Evolutionary conservation across 331 rosid genomes (phyloP), one percentile per base, ranked within the genome.

Genomic region (Rosa hybrid): DNA sequence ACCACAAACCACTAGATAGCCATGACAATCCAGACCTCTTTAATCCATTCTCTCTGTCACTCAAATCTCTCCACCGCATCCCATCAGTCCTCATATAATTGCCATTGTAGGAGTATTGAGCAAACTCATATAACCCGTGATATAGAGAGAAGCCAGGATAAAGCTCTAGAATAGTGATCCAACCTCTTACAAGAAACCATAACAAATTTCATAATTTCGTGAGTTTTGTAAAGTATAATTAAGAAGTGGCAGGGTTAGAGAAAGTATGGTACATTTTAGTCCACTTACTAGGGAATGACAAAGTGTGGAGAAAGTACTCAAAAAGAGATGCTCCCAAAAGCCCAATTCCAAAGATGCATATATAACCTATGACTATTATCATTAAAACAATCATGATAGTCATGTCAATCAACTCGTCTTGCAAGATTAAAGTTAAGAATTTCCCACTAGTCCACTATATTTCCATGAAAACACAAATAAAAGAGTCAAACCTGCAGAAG

Each of bases 131-230:
- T 46, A 95, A 74, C 65, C 98, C 99, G 10, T 98, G 94, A 80
- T 83, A 90, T 62, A 95, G 82, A 74, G 95, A 74, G 86, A 95
- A 93, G 68, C 98, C 99, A 16, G 98, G 99, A 81, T 86, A 95
- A 70, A 91, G 78, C 87, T 95, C 99, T 82, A 95, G 48, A 48
- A 79, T 87, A 78, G 86, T 79, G 79, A 91, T 81, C 97, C 97
- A 89, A 25, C 78, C 92, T 80, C 88, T 98, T 95, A 83, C 78
- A 81, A 79, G 9, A 48, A 72, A 44, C n/a, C 64, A 68, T 65
- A 49, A 53, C 39, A 71, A 49, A 25, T 20, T 12, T 12, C 41
- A 12, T 9, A 60, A n/a, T 63, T 27, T 56, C 25, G 13, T 9
- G 21, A 4, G n/a, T 30, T 20, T 67, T 16, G 17, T 34, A 13